Percentiles rank a stretch among this genome's conserved stretches.
Evolutionary conservation across 805 yeast genomes (phyloP).

Genomic region (Hanseniaspora occidentalis): DNA sequence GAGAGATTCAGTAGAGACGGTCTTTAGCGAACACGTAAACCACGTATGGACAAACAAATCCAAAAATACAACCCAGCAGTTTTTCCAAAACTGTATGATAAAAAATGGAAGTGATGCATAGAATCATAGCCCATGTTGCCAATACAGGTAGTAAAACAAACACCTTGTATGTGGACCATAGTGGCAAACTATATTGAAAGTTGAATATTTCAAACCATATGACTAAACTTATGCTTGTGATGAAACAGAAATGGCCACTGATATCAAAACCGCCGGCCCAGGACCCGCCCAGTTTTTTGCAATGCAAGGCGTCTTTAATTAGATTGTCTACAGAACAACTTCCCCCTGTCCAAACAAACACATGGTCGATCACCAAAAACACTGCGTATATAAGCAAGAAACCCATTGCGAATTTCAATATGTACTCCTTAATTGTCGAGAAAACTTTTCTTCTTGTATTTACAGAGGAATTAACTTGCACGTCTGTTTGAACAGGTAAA

Average conservation of each 20-base stretch:
- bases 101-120: conserved; percentile 65
- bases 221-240: conserved; percentile 31
- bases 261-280: conserved; percentile 42
- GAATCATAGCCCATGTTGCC: conserved; percentile 39
- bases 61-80: conserved; percentile 53
- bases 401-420: conserved; percentile 18
- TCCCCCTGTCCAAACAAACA: conserved; percentile 25
- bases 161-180: conserved; percentile 8
- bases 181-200: conserved; percentile 3
- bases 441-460: background rate
- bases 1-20: background rate
- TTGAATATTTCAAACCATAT: conserved; percentile 25
- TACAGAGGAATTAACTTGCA: background rate
- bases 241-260: conserved; percentile 40
- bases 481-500: conserved; percentile 7
- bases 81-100: conserved; percentile 76
- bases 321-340: conserved; percentile 14
- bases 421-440: conserved; percentile 12
- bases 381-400: conserved; percentile 12
- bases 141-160: conserved; percentile 11
- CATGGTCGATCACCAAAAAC: conserved; percentile 21
- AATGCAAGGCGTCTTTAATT: conserved; percentile 22
- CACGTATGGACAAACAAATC: conserved; percentile 36
- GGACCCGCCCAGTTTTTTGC: conserved; percentile 21
- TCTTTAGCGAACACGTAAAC: conserved; percentile 28